A percentile compares a stretch with the other conserved stretches of the same genome.
These are phyloP conservation scores for Aristolochia californica DNA, from an alignment of 164 flowering plant species.

Conservation along the genomic window DNA sequence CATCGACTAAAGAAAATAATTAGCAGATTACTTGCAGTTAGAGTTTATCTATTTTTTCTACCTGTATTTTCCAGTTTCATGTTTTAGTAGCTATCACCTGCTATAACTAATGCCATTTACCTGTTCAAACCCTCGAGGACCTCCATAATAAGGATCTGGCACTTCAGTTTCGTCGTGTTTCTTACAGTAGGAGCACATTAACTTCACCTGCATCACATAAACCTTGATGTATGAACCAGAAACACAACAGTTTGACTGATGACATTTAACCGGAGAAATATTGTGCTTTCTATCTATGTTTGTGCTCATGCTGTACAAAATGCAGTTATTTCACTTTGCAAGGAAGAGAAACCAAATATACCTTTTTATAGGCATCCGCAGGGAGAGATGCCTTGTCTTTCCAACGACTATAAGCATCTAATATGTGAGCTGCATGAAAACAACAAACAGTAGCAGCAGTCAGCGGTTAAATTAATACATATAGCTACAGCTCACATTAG, in stretches of 20 bases:
- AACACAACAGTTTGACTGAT: too few species aligned
- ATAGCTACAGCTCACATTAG: neutral
- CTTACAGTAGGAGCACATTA: conserved; percentile 97
- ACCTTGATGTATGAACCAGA: neutral
- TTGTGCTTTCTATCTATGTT: too few species aligned
- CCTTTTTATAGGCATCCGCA: conserved; percentile 75
- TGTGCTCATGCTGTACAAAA: too few species aligned
- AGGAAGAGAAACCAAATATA: conserved; percentile 10
- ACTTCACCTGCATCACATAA: conserved; percentile 47
- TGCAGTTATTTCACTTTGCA: neutral
- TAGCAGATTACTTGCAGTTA: too few species aligned
- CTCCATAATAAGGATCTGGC: conserved; percentile 98
- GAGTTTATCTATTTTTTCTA: too few species aligned
- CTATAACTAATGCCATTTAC: conserved; percentile 21
- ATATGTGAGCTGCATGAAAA: conserved; percentile 50
- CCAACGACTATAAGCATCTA: conserved; percentile 73
- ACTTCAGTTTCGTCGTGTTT: conserved; percentile 83
- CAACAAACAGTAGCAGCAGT: neutral
- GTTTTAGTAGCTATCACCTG: too few species aligned
- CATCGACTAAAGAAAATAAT: too few species aligned
- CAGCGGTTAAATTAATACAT: neutral
- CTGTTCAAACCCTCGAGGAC: conserved; percentile 93
- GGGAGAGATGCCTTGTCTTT: conserved; percentile 53
- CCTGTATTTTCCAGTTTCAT: too few species aligned
- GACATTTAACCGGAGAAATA: too few species aligned